Evolutionary conservation across 495 filamentous ascomycete genomes (phyloP).

Genomic region (Chaetomium fimeti): DNA sequence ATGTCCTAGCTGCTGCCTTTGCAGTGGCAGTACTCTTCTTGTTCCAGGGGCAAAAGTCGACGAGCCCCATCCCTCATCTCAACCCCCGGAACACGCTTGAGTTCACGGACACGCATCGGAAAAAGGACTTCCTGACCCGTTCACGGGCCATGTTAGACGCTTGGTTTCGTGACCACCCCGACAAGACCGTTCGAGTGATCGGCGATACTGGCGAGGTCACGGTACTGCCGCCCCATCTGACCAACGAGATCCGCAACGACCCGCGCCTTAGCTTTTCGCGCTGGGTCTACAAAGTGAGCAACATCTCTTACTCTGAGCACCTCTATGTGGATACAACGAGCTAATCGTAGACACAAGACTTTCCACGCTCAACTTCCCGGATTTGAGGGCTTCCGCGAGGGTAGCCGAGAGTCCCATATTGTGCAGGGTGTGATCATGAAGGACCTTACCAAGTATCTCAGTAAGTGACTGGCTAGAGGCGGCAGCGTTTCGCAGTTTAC

Average conservation of each 20-base stretch:
- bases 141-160: constrained; percentile 15
- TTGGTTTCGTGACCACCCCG: constrained; percentile 26
- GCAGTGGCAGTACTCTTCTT: not conserved
- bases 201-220: constrained; percentile 34
- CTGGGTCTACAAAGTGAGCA: constrained; percentile 39
- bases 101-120: constrained; percentile 23
- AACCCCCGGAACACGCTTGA: constrained; percentile 21
- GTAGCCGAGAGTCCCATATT: constrained; percentile 27
- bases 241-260: constrained; percentile 52
- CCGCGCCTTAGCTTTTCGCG: constrained; percentile 37
- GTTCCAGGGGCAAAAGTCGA: not conserved
- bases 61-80: constrained; percentile 16
- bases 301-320: not conserved
- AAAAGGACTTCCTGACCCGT: constrained; percentile 19
- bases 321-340: not conserved
- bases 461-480: constrained; percentile 20
- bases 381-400: constrained; percentile 45
- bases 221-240: constrained; percentile 46
- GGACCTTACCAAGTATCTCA: constrained; percentile 50
- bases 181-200: constrained; percentile 32
- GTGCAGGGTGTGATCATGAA: constrained; percentile 45
- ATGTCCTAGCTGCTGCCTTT: not conserved
- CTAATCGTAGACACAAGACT: constrained; percentile 28
- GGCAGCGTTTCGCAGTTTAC: not conserved
- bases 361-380: constrained; percentile 49